These are phyloP conservation scores for Blastobotrys serpentis DNA, from an alignment of 1,139 yeast species.

Conservation along the genomic window DNA sequence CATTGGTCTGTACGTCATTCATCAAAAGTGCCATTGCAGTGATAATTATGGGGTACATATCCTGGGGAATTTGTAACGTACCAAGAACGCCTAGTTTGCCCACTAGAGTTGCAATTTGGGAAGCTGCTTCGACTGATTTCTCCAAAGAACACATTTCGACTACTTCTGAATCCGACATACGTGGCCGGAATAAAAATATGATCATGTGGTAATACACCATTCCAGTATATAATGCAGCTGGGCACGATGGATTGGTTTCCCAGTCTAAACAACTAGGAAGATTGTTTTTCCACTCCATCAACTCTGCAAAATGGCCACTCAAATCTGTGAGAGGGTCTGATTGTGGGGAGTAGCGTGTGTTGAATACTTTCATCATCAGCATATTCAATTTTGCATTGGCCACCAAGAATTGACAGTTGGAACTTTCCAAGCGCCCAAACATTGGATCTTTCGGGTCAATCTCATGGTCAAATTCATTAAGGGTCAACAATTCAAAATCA, in stretches of 20 bases:
- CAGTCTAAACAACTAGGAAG: slow-evolving; percentile 5
- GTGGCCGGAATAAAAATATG: slow-evolving; percentile 6
- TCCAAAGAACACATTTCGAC: slow-evolving; percentile 7
- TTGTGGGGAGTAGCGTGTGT: slow-evolving; percentile 3
- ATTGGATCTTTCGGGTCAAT: not conserved
- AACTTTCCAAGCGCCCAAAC: not conserved
- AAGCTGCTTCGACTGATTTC: slow-evolving; percentile 1
- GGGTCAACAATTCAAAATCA: slow-evolving; percentile 3
- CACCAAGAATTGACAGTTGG: slow-evolving; percentile 5
- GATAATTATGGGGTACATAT: slow-evolving; percentile 2
- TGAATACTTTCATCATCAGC: slow-evolving; percentile 9
- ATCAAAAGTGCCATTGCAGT: slow-evolving; percentile 8
- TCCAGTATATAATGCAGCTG: slow-evolving; percentile 6
- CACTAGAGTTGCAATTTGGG: slow-evolving; percentile 4
- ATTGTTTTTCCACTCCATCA: slow-evolving; percentile 1
- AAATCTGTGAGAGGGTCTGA: not conserved
- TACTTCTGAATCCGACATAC: slow-evolving; percentile 4
- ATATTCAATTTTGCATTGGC: slow-evolving; percentile 5
- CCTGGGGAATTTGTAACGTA: not conserved
- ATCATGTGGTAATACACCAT: slow-evolving; percentile 7
- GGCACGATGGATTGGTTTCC: not conserved
- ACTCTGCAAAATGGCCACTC: slow-evolving; percentile 1
- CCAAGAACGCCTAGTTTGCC: not conserved
- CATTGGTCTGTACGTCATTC: not conserved
- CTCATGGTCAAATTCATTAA: slow-evolving; percentile 4